These are phyloP conservation scores for Collybia mongolica DNA, from an alignment of 768 basidiomycete genomes.

Conservation along the genomic window DNA sequence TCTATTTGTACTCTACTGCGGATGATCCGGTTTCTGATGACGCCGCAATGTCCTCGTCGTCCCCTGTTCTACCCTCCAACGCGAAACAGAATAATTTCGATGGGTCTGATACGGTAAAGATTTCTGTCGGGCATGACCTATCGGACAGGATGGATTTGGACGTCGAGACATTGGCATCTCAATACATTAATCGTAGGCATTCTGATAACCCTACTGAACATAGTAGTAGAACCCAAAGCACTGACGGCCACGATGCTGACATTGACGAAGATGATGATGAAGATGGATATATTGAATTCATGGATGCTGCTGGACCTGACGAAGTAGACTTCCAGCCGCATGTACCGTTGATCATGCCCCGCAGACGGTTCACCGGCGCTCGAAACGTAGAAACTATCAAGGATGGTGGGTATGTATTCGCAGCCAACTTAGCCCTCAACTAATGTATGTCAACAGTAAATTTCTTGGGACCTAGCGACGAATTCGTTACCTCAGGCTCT, in stretches of 20 bases:
- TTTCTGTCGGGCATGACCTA: constrained; percentile 6
- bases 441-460: constrained; percentile 53
- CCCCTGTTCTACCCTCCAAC: constrained; percentile 29
- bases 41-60: constrained; percentile 15
- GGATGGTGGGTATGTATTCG: constrained; percentile 58
- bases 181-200: constrained; percentile 16
- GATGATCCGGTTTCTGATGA: constrained; percentile 48
- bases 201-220: constrained; percentile 17
- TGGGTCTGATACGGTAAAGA: constrained; percentile 5
- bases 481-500: constrained; percentile 79
- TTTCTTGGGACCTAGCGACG: constrained; percentile 76
- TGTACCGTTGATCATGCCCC: constrained; percentile 62
- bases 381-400: constrained; percentile 85
- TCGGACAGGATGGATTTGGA: constrained; percentile 26
- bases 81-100: constrained; percentile 15
- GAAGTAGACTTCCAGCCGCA: constrained; percentile 24
- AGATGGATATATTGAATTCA: constrained; percentile 20
- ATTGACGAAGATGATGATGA: constrained; percentile 31
- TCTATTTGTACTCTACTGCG: constrained; percentile 71
- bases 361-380: constrained; percentile 61
- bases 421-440: neutral
- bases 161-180: constrained; percentile 4
- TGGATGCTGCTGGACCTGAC: constrained; percentile 21
- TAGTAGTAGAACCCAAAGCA: constrained; percentile 7
- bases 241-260: constrained; percentile 26